Evolutionary conservation across 2,329 filamentous ascomycete species (phyloP), one percentile per base, ranked within the genome.

Genomic region (Colletotrichum tropicale): DNA sequence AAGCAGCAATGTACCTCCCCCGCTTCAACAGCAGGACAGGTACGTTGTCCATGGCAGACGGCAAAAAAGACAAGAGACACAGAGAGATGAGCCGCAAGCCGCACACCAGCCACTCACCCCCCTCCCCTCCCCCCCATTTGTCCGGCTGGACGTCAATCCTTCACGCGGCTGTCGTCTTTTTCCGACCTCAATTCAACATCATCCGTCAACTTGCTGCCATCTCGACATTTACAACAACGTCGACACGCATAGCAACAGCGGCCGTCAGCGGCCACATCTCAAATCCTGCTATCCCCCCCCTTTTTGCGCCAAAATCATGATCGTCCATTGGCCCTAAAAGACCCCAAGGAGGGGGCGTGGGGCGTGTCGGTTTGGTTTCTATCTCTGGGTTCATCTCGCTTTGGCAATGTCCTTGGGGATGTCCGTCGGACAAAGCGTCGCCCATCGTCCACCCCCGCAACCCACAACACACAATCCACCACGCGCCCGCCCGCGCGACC

Each of bases 361-460:
- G 75, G 58, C 30, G 72, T 68, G 66, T 68, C 43, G 64, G 43
- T 56, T 68, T 34, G 62, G 10, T 64, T 66, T 76, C 75, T 66
- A 77, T 73, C 75, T 72, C 69, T 75, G 73, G 75, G 28, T 38
- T 70, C 75, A 61, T 72, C 69, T 70, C 69, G 75, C 73, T 73
- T 67, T 77, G 64, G 68, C 68, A 67, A 70, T 67, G 56, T 64
- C 67, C 71, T 77, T 78, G 77, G 77, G 76, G 77, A 78, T 78
- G 77, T 78, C 77, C 77, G 77, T 77, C 77, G 77, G 77, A 78
- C 77, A 77, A 77, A 77, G 75, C 48, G 70, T 52, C 18, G 15
- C 52, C 43, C 61, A 73, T 70, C 70, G 36, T 52, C 64, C 73
- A 73, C 73, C 70, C 73, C 68, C 68, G 55, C 58, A 65, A 65